These are phyloP conservation scores for Kwoniella dendrophila DNA, from an alignment of 768 basidiomycete species.

Conservation along the genomic window DNA sequence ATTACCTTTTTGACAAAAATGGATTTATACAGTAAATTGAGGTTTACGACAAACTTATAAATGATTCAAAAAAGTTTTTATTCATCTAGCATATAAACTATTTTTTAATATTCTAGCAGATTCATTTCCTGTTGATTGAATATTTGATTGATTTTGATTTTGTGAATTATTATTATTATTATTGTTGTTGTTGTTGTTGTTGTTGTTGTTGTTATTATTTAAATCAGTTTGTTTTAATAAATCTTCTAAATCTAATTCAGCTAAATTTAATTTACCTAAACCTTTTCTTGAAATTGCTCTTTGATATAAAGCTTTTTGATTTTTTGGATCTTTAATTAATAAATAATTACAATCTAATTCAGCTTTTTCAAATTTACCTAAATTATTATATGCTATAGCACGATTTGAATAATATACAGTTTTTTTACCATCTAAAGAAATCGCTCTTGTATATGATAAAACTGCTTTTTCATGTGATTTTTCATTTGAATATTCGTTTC, in stretches of 20 bases:
- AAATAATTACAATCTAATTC: conserved; percentile 53
- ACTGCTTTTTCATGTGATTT: conserved; percentile 45
- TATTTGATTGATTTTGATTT: conserved; percentile 17
- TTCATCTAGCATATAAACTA: conserved; percentile 3
- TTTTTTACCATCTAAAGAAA: conserved; percentile 55
- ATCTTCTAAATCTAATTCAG: conserved; percentile 48
- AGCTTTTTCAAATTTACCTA: conserved; percentile 50
- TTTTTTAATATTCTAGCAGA: conserved; percentile 39
- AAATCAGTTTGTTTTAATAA: conserved; percentile 31
- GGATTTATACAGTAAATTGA: no score
- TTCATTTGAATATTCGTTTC: conserved; percentile 47
- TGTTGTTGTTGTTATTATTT: background rate
- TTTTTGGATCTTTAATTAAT: conserved; percentile 46
- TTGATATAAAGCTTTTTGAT: conserved; percentile 55
- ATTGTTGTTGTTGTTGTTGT: background rate
- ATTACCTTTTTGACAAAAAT: no score
- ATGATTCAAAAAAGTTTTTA: background rate
- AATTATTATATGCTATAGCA: conserved; percentile 53
- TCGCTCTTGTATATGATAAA: conserved; percentile 53
- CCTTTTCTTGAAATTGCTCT: conserved; percentile 51
- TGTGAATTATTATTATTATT: background rate
- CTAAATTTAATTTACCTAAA: conserved; percentile 48
- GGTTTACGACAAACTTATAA: no score
- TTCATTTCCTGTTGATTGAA: conserved; percentile 46
- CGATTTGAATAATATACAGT: conserved; percentile 55